Conservation (phyloP, 2,329 filamentous ascomycete species). For the Magnaporthiopsis incrustans region DNA sequence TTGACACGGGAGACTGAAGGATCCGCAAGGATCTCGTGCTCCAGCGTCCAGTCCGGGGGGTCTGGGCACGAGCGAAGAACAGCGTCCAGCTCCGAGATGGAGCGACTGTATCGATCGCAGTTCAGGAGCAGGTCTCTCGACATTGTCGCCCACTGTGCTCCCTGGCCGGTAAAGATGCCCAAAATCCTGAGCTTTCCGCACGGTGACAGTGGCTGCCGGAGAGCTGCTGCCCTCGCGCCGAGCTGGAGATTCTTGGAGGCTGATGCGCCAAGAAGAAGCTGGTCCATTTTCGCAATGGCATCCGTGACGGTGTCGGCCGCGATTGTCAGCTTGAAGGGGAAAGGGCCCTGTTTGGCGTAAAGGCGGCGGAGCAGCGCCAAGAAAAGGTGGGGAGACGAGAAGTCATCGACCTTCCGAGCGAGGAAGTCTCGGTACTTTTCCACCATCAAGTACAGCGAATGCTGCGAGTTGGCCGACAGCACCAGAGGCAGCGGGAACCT, state of each 20-base stretch:
- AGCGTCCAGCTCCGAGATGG: conserved; percentile 25
- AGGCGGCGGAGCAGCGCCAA: conserved; percentile 25
- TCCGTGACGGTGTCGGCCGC: conserved; percentile 16
- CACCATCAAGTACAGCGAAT: conserved; percentile 22
- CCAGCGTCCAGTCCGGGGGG: conserved; percentile 23
- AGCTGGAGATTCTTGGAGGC: not conserved
- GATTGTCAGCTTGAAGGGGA: conserved; percentile 23
- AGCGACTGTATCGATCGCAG: conserved; percentile 22
- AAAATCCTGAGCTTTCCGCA: conserved; percentile 16
- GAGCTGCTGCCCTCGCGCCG: not conserved
- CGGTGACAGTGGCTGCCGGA: not conserved
- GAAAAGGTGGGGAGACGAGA: conserved; percentile 5
- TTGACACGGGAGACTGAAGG: conserved; percentile 21
- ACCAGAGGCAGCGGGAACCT: conserved; percentile 22
- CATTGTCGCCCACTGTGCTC: conserved; percentile 36
- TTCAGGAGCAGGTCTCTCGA: conserved; percentile 22
- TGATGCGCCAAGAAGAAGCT: not conserved
- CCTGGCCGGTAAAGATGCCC: conserved; percentile 35
- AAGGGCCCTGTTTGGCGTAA: conserved; percentile 21
- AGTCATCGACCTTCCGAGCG: conserved; percentile 1
- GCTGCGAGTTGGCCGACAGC: conserved; percentile 28
- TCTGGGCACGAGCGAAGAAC: conserved; percentile 19
- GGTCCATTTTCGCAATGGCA: conserved; percentile 18
- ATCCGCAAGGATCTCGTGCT: conserved; percentile 25
- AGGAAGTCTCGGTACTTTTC: conserved; percentile 23